Evolutionary conservation across 2,329 filamentous ascomycete genomes (phyloP).

Genomic region (Chalaropsis thielavioides): DNA sequence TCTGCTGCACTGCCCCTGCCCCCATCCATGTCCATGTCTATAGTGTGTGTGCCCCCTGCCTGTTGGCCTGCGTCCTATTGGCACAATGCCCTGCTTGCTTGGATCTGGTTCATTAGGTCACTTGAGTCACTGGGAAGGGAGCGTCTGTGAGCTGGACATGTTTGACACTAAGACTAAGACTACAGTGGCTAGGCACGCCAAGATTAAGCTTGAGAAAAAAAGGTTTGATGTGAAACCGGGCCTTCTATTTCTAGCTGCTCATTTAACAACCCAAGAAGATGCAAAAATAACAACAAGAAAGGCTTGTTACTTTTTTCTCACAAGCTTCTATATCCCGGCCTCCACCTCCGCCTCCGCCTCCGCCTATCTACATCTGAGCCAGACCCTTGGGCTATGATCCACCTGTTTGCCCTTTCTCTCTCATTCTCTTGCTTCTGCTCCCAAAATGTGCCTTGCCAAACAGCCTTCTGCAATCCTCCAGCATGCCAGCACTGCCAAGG

Average conservation of each 20-base stretch:
- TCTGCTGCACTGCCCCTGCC: conserved; percentile 4
- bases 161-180: not conserved
- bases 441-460: not conserved
- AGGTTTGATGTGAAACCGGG: not conserved
- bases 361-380: not conserved
- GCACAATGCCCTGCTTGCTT: not conserved
- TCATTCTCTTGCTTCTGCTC: not conserved
- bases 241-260: not conserved
- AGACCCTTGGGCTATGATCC: not conserved
- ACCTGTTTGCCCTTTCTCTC: not conserved
- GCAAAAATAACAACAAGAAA: not conserved
- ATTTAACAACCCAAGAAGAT: not conserved
- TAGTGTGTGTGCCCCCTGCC: not conserved
- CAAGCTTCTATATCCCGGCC: too few species aligned
- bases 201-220: not conserved
- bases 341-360: not conserved
- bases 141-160: not conserved
- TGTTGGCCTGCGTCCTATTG: not conserved
- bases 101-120: not conserved
- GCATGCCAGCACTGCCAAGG: conserved; percentile 2
- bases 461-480: not conserved
- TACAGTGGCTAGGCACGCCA: not conserved
- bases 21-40: too few species aligned
- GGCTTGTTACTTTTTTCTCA: not conserved
- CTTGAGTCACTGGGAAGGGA: not conserved